phyloP scores from a whole-genome alignment of 768 basidiomycete species.

The Amanita thiersii region DNA sequence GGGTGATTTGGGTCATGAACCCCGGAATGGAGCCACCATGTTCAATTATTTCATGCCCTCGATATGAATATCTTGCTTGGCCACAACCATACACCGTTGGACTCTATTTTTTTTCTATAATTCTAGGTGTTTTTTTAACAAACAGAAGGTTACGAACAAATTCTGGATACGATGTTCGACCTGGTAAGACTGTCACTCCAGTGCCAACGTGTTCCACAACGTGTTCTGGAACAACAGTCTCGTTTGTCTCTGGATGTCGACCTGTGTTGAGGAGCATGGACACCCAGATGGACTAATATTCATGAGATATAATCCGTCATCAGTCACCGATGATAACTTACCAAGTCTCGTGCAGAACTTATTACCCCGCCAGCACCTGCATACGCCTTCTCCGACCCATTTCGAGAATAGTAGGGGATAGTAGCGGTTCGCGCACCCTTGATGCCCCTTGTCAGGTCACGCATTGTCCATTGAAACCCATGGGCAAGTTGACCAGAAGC shows the following conservation, averaged over 20 bases:
- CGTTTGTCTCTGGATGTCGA: slow-evolving; percentile 17
- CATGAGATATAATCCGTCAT: slow-evolving; percentile 16
- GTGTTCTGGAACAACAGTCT: slow-evolving; percentile 16
- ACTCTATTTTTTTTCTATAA: slow-evolving; percentile 16
- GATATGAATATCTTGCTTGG: slow-evolving; percentile 15
- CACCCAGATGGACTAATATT: slow-evolving; percentile 20
- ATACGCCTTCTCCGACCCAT: slow-evolving; percentile 30
- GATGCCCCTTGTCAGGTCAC: slow-evolving; percentile 8
- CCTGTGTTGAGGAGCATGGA: slow-evolving; percentile 18
- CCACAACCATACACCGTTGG: slow-evolving; percentile 21
- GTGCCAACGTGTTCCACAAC: slow-evolving; percentile 16
- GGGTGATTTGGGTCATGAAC: background rate
- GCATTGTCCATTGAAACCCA: slow-evolving; percentile 17
- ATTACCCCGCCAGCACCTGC: slow-evolving; percentile 34
- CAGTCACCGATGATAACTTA: slow-evolving; percentile 10
- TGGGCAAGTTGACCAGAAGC: slow-evolving; percentile 20
- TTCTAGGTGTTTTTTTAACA: background rate
- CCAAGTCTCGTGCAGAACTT: slow-evolving; percentile 32
- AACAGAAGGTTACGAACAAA: slow-evolving; percentile 15
- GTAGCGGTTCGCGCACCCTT: slow-evolving; percentile 7
- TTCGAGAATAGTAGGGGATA: slow-evolving; percentile 23
- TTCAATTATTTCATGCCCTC: slow-evolving; percentile 17
- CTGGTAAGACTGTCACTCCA: slow-evolving; percentile 16
- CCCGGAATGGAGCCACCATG: slow-evolving; percentile 17
- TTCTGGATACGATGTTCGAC: slow-evolving; percentile 21